phyloP scores from a whole-genome alignment of 176 grass and related monocot genomes.

The Avena insularis region DNA sequence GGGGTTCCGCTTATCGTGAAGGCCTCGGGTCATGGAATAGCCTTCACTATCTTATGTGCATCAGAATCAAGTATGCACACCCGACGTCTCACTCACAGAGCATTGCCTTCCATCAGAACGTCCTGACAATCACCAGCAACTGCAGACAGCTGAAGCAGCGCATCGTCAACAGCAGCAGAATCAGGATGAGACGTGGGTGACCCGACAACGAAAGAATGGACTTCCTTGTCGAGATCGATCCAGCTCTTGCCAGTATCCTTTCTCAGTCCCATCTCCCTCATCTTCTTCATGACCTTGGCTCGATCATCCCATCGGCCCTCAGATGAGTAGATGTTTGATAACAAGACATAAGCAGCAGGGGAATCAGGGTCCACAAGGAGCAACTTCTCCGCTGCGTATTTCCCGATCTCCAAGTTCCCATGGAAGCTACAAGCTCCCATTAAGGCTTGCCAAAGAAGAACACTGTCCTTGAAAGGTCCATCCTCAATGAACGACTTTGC shows the following conservation, averaged over 20 bases:
- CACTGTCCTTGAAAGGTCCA: slow-evolving; percentile 49
- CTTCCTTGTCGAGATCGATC: slow-evolving; percentile 73
- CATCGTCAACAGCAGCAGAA: slow-evolving; percentile 40
- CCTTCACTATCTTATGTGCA: background rate
- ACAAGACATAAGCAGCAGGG: slow-evolving; percentile 65
- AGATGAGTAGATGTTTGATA: slow-evolving; percentile 74
- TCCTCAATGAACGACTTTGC: slow-evolving; percentile 78
- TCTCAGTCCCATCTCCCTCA: slow-evolving; percentile 66
- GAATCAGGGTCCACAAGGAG: slow-evolving; percentile 57
- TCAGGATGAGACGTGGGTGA: slow-evolving; percentile 46
- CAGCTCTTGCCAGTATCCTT: slow-evolving; percentile 91
- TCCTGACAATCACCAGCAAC: slow-evolving; percentile 43
- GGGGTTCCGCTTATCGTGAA: background rate
- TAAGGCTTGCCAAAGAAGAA: slow-evolving; percentile 77
- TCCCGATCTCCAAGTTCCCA: slow-evolving; percentile 64
- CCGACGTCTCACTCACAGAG: slow-evolving; percentile 38
- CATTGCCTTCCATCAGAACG: slow-evolving; percentile 45
- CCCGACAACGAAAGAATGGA: slow-evolving; percentile 47
- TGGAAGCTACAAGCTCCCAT: slow-evolving; percentile 89
- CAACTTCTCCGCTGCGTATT: slow-evolving; percentile 68
- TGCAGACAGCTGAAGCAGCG: slow-evolving; percentile 46
- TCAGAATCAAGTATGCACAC: background rate
- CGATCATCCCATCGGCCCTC: slow-evolving; percentile 78
- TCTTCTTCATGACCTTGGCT: slow-evolving; percentile 62
- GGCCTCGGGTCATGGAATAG: no score